Evolutionary conservation across 345 rosid species (phyloP).

Genomic region (Gossypium mustelinum): DNA sequence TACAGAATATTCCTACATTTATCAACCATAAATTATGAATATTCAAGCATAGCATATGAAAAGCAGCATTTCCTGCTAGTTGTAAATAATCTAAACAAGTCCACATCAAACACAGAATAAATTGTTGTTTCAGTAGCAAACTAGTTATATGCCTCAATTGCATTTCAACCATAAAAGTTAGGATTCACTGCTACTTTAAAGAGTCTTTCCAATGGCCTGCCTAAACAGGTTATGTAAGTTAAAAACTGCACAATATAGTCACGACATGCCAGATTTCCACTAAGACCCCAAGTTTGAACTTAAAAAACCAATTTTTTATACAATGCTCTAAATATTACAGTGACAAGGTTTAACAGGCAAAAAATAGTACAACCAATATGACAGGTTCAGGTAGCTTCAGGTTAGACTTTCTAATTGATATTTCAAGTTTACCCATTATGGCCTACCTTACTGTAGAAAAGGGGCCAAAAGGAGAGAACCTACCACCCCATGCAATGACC

Average conservation of each 20-base stretch:
- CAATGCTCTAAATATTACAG: neutral
- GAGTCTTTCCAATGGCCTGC: neutral
- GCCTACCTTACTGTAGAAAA: neutral
- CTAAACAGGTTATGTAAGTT: neutral
- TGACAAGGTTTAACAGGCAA: neutral
- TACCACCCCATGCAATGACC: neutral
- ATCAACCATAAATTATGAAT: neutral
- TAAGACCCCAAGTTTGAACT: no score
- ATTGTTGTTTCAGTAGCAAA: neutral
- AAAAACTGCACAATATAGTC: neutral
- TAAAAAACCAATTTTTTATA: neutral
- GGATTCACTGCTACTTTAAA: neutral
- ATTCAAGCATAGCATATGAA: slow-evolving; percentile 13
- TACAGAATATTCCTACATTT: no score
- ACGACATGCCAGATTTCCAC: neutral
- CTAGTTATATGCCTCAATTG: neutral
- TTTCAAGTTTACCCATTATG: neutral
- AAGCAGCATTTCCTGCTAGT: slow-evolving; percentile 1
- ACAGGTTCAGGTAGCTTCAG: neutral
- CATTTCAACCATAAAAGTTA: neutral
- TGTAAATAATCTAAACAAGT: neutral
- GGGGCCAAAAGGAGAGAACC: neutral
- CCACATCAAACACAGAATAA: neutral
- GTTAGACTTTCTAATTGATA: neutral
- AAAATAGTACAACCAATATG: neutral